Evolutionary conservation across 352 stramenopile genomes (phyloP), one percentile per base, ranked within the genome.

Genomic region (Phytophthora rubi): DNA sequence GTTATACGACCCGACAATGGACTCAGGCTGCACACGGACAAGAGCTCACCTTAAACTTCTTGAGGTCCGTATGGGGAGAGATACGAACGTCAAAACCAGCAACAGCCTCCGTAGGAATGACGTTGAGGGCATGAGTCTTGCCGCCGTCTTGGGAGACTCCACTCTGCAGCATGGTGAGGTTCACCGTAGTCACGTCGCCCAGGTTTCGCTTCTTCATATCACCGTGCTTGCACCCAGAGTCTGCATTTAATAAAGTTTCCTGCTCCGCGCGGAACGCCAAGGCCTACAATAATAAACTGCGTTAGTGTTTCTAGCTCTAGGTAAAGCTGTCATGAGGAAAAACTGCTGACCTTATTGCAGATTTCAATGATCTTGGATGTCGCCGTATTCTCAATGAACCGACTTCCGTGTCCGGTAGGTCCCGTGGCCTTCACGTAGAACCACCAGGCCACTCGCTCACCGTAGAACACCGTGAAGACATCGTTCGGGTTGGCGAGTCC

Each of bases 1-100:
- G 35, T 42, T 42, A 42, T 9, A 16, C 35, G 15, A 15, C 9
- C 9, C 15, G 9, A 42, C 9, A 12, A 6, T 42, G 35, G 15
- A 12, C 35, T 42, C 35, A 42, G 9, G 5, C 12, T 13, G 35
- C 12, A 42, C 4, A 42, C 35, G 35, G 35, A 42, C 35, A 33
- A 21, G n/a, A 18, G 21, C 52, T 33, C 58, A 81, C 81, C 62
- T 85, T 77, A 21, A 99, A 96, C 55, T 96, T 85, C 45, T 79
- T 75, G 15, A 97, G 79, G 54, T 94, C 76, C 68, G 94, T 91
- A 53, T 90, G 70, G 0, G 96, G 94, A 53, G 90, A 95, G 52
- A 99, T 97, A 30, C 97, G 92, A 66, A 99, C 96, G 70, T 99
- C 97, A 60, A 99, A 92, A 15, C 82, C 95, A 35, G 93, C 97